Base-by-base conservation (phyloP, 1,284 basidiomycete genomes). In the Malassezia sympodialis region DNA sequence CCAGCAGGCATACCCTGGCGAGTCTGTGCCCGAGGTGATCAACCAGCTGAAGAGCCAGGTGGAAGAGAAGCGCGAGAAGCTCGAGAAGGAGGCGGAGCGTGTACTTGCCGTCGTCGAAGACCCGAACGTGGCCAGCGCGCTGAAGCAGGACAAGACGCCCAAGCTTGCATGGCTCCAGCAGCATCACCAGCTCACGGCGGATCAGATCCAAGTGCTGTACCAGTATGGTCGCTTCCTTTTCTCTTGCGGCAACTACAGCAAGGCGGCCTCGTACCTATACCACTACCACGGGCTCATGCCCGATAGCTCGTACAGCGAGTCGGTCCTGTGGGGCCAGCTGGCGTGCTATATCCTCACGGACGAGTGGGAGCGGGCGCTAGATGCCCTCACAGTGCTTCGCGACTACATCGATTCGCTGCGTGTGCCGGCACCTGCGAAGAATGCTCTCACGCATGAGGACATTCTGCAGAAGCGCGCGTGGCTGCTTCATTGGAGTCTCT, bases 151-250 rank as follows among this genome's bases (percentile, higher is more conserved):
- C 78, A 96, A 96, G 79, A 87, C 88, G 67, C 90, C 93, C 79
- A 96, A 96, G 77, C 73, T 96, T 75, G 84, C 87, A 60, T 89
- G 91, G 77, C 81, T 98, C 70, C 88, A 90, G 77, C 88, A 93
- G 56, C 85, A 94, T 75, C 93, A 93, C 79, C 82, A 84, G 87
- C 83, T 98, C 60, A 90, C 87, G 26, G 79, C 87, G 55, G 90
- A 94, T 59, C 88, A 96, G 82, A 94, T 98, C 76, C 88, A 86
- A 48, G 88, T 88, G 2, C 81, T 98, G 8, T 98, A 98, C 80
- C 90, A 90, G 77, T 96, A 93, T 77, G 94, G 93, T 53, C 86
- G 96, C 76, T 96, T 91, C 80, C 90, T 94, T 78, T 98, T 90
- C 79, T 89, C 90, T 31, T 89, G 89, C 74, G 93, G 94, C 53